Evolutionary conservation across 768 basidiomycete genomes (phyloP), one percentile per base, ranked within the genome.

Genomic region (Kwoniella europaea): DNA sequence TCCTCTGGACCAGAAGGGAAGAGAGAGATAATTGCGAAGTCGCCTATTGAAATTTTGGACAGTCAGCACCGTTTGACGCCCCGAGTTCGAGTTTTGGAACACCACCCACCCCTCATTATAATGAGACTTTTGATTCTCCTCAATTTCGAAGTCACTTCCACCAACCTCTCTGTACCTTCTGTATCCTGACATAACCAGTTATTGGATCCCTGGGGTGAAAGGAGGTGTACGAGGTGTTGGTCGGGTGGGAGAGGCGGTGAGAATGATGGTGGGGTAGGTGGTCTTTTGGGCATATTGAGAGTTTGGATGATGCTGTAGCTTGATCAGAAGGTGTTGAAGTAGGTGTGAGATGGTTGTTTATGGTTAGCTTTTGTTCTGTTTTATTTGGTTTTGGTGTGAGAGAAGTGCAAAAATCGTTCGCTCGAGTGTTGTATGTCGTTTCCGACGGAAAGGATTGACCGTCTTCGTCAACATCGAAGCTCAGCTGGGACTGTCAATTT

Each of bases 121-220:
- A 70, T 70, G 18, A 74, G 54, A 10, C 68, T 65, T 52, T 69
- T 71, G 12, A 71, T 73, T 61, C 69, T 68, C 24, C 72, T 55
- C 62, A 74, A 24, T 53, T 76, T 71, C 42, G 57, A 58, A 10
- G 58, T n/a, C 5, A 75, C 58, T 58, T 77, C 78, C 44, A 79
- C 78, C 15, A 79, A 60, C 16, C 78, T 60, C 27, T 75, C 74
- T 9, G 22, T 53, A 18, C 71, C 76, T 6, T 68, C 24, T 12
- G 68, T 44, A 63, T 77, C 76, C 24, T 69, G 41, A 27, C 65
- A 76, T 16, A 71, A 35, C 63, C 72, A 79, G 29, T 73, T 73
- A 53, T 73, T 74, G 55, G 74, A 76, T 20, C 78, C 78, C 52
- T 74, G 71, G 1, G 78, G 74, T 4, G 74, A 63, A 5, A 64